Evolutionary conservation across 176 grass and related monocot species (phyloP).

Genomic region (Urochloa ruziziensis): DNA sequence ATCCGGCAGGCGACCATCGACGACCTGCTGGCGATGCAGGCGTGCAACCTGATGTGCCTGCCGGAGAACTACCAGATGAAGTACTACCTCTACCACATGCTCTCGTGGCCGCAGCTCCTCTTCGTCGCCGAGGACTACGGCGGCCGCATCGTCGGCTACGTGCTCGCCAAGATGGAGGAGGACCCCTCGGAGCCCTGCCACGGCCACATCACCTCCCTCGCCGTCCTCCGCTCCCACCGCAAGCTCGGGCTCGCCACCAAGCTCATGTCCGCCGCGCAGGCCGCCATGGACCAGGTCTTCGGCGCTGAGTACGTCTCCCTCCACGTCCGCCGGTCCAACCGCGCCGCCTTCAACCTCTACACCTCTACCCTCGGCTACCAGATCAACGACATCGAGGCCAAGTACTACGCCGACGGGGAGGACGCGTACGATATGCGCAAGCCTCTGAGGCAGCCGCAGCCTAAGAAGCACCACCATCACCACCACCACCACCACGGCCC

Average conservation of each 20-base stretch:
- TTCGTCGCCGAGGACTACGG: slow-evolving; percentile 98
- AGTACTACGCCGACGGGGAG: slow-evolving; percentile 92
- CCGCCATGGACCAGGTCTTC: slow-evolving; percentile 95
- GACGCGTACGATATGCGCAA: slow-evolving; percentile 86
- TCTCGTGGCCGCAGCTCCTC: slow-evolving; percentile 98
- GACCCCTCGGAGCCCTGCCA: slow-evolving; percentile 97
- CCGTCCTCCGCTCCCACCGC: slow-evolving; percentile 95
- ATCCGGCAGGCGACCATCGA: slow-evolving; percentile 90
- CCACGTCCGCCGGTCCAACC: slow-evolving; percentile 88
- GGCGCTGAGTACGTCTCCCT: slow-evolving; percentile 93
- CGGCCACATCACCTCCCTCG: slow-evolving; percentile 98
- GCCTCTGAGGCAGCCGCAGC: slow-evolving; percentile 37
- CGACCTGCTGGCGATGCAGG: slow-evolving; percentile 96
- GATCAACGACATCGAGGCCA: slow-evolving; percentile 86
- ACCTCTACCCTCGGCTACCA: slow-evolving; percentile 78
- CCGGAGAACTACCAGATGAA: slow-evolving; percentile 99
- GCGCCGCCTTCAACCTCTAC: slow-evolving; percentile 89
- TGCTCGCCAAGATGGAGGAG: slow-evolving; percentile 99
- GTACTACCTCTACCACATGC: slow-evolving; percentile 97
- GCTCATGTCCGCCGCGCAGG: slow-evolving; percentile 94
- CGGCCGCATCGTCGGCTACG: slow-evolving; percentile 92
- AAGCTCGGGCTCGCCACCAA: slow-evolving; percentile 97
- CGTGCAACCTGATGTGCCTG: slow-evolving; percentile 97
- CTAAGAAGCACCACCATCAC: slow-evolving; percentile 61
- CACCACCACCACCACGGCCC: slow-evolving; percentile 52